phyloP scores from a whole-genome alignment of 164 flowering plant species.

The Piper longum region DNA sequence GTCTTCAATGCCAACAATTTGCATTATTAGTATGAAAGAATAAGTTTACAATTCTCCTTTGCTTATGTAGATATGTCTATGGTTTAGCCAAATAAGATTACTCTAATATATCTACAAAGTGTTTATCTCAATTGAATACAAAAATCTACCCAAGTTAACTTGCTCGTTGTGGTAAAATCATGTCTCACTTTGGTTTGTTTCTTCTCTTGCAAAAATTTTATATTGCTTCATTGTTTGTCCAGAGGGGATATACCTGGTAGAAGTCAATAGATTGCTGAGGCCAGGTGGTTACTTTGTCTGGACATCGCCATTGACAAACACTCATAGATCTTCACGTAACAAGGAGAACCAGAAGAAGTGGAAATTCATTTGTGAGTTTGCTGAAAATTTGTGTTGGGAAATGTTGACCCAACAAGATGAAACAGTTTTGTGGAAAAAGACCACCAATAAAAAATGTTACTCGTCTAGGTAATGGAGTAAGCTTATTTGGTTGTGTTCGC shows the following conservation, averaged over 20 bases:
- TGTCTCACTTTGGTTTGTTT: too few species aligned
- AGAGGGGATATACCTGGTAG: conserved; percentile 76
- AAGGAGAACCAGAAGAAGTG: conserved; percentile 61
- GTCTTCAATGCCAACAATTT: too few species aligned
- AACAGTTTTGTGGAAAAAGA: conserved; percentile 92
- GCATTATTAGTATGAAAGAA: too few species aligned
- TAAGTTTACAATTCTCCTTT: too few species aligned
- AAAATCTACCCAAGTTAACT: too few species aligned
- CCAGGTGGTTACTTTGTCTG: conserved; percentile 99
- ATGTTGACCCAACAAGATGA: conserved; percentile 88
- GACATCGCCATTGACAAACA: conserved; percentile 80
- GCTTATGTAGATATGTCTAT: too few species aligned
- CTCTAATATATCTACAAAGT: too few species aligned
- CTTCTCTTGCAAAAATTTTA: too few species aligned
- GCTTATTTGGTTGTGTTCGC: not conserved
- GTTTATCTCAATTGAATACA: too few species aligned
- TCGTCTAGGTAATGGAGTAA: conserved; percentile 43
- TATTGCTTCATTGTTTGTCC: conserved; percentile 3
- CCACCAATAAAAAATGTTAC: conserved; percentile 56
- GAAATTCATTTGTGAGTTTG: conserved; percentile 43
- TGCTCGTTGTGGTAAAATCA: too few species aligned
- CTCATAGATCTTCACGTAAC: conserved; percentile 33
- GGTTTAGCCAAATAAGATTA: too few species aligned
- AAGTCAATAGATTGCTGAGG: conserved; percentile 80
- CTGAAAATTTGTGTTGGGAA: conserved; percentile 77